Evolutionary conservation across 495 filamentous ascomycete species (phyloP).

Genomic region (Aspergillus saccharolyticus): DNA sequence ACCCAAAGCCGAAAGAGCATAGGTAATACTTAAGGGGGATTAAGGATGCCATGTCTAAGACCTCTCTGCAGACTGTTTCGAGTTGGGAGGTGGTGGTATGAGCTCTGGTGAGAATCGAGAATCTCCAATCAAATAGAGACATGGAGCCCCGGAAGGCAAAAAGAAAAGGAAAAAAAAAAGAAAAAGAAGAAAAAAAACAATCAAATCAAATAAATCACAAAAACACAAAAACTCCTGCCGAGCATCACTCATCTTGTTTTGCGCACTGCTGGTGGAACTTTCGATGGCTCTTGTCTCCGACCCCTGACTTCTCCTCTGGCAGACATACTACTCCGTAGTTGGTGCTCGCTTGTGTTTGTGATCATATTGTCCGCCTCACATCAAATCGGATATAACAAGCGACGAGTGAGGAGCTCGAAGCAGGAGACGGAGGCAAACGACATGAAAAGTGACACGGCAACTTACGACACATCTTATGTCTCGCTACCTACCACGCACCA

Average conservation of each 20-base stretch:
- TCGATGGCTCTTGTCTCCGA: conserved; percentile 10
- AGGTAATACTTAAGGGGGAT: too few relatives aligned
- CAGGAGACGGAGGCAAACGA: too few relatives aligned
- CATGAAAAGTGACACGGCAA: too few relatives aligned
- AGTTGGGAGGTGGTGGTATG: too few relatives aligned
- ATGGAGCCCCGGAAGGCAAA: not conserved
- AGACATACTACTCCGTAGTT: not conserved
- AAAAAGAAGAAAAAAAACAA: not conserved
- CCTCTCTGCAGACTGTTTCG: too few relatives aligned
- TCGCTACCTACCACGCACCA: too few relatives aligned
- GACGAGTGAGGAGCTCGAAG: not conserved
- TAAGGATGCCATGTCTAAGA: too few relatives aligned
- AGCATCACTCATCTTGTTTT: conserved; percentile 11
- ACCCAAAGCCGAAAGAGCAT: too few relatives aligned
- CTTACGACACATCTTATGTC: too few relatives aligned
- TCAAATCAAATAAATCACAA: not conserved
- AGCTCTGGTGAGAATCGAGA: too few relatives aligned
- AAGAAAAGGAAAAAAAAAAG: conserved; percentile 4
- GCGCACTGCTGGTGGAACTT: conserved; percentile 11
- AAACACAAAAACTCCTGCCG: not conserved
- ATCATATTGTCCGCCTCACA: conserved; percentile 10
- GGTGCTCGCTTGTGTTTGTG: not conserved
- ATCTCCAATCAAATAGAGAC: not conserved
- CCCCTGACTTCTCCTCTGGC: not conserved
- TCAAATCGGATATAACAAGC: conserved; percentile 12